These are phyloP conservation scores for Heliamphora ciliata DNA, from an alignment of 179 eudicot species.

Conservation along the genomic window DNA sequence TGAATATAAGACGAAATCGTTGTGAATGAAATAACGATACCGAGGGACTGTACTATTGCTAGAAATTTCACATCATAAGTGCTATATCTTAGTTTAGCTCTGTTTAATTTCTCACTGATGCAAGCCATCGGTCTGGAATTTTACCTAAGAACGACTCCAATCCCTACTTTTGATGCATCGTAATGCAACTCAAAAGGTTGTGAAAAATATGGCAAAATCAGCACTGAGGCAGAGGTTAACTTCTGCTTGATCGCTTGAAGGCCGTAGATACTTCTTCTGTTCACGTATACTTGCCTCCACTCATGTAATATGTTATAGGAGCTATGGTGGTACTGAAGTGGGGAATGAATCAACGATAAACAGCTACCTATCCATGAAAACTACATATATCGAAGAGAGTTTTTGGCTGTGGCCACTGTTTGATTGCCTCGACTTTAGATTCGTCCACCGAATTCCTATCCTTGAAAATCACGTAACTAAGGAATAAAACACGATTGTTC, in stretches of 20 bases:
- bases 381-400: background rate
- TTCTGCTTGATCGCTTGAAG: background rate
- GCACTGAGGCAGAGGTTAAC: background rate
- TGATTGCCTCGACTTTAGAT: background rate
- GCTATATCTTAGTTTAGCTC: background rate
- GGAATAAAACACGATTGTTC: background rate
- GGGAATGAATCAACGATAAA: background rate
- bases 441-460: background rate
- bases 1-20: background rate
- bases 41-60: background rate
- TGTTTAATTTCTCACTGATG: background rate
- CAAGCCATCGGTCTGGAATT: background rate
- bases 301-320: background rate
- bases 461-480: background rate
- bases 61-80: background rate
- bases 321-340: background rate
- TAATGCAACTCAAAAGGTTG: too few species aligned
- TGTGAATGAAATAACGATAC: background rate
- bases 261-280: background rate
- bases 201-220: background rate
- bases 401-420: background rate
- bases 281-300: background rate
- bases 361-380: background rate
- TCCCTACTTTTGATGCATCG: too few species aligned
- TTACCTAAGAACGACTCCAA: background rate